Percentiles rank a stretch among this genome's conserved stretches.
These are phyloP conservation scores for Lodderomyces jiufengensis DNA, from an alignment of 1,139 yeast species.

Conservation along the genomic window DNA sequence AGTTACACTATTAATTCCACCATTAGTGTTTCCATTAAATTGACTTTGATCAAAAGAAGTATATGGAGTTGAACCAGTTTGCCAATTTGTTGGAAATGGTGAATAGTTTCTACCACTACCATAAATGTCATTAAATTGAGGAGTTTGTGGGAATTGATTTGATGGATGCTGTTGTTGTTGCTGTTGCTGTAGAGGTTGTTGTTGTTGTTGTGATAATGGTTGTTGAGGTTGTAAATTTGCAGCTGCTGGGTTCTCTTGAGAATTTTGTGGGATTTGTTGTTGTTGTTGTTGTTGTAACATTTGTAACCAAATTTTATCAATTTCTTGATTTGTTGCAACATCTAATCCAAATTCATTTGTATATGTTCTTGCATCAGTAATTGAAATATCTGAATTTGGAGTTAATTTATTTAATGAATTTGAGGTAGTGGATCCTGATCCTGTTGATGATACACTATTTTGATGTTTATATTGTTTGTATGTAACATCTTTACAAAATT, in stretches of 20 bases:
- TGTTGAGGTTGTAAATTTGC: constrained; percentile 15
- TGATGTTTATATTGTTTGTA: constrained; percentile 6
- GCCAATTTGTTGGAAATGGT: too few relatives aligned
- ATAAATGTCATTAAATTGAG: too few relatives aligned
- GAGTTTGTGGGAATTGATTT: background rate
- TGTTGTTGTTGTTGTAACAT: constrained; percentile 34
- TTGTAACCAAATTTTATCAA: constrained; percentile 40
- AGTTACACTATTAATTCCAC: too few relatives aligned
- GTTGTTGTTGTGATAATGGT: constrained; percentile 3
- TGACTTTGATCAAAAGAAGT: too few relatives aligned
- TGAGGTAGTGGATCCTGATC: constrained; percentile 1
- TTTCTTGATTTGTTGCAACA: constrained; percentile 29
- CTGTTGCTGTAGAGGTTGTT: constrained; percentile 3
- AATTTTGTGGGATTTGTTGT: constrained; percentile 2
- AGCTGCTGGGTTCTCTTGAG: constrained; percentile 19
- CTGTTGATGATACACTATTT: constrained; percentile 5
- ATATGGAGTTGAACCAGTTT: too few relatives aligned
- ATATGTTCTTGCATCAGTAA: constrained; percentile 8
- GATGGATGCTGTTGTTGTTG: constrained; percentile 5
- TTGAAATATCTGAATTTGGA: constrained; percentile 11
- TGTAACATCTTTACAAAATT: constrained; percentile 13
- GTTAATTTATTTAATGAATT: constrained; percentile 9
- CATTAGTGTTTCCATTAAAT: background rate
- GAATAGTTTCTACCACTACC: too few relatives aligned
- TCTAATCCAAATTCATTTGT: constrained; percentile 21